phyloP scores from a whole-genome alignment of 78 protist genomes.

The Dictyostelium brefeldianum region DNA sequence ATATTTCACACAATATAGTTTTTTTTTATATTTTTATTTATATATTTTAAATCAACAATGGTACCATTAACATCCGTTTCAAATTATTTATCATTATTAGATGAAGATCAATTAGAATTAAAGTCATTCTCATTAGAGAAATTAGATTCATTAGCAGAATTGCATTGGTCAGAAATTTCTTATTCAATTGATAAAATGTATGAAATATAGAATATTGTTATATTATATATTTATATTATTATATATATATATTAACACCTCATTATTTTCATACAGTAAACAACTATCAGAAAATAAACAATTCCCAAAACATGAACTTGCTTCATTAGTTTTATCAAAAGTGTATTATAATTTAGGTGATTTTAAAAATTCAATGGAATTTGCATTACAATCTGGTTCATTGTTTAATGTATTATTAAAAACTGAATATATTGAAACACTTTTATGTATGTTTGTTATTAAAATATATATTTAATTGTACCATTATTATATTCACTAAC shows the following conservation, averaged over 20 bases:
- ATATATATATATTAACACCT: no score
- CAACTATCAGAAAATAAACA: constrained; percentile 31
- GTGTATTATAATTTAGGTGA: constrained; percentile 97
- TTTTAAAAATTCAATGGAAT: constrained; percentile 87
- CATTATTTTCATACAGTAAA: constrained; percentile 9
- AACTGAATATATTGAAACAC: constrained; percentile 87
- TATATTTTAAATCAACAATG: constrained; percentile 9
- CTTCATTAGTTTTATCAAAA: constrained; percentile 57
- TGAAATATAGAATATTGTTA: not conserved
- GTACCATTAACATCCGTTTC: constrained; percentile 39
- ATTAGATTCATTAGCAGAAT: constrained; percentile 86
- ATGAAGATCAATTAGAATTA: constrained; percentile 75
- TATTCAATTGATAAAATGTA: constrained; percentile 78
- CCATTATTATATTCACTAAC: not conserved
- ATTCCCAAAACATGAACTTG: constrained; percentile 61
- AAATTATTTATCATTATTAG: constrained; percentile 62
- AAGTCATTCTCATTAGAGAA: constrained; percentile 76
- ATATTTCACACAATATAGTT: not conserved
- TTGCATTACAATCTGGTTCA: constrained; percentile 94
- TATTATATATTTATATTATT: not conserved
- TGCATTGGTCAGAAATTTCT: constrained; percentile 95
- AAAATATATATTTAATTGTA: not conserved
- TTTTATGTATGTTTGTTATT: constrained; percentile 60
- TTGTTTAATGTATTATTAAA: constrained; percentile 87
- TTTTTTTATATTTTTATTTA: not conserved